Percentiles rank a stretch among this genome's conserved stretches.
phyloP scores from a whole-genome alignment of 352 stramenopile species.

The Halophytophthora batemanensis region DNA sequence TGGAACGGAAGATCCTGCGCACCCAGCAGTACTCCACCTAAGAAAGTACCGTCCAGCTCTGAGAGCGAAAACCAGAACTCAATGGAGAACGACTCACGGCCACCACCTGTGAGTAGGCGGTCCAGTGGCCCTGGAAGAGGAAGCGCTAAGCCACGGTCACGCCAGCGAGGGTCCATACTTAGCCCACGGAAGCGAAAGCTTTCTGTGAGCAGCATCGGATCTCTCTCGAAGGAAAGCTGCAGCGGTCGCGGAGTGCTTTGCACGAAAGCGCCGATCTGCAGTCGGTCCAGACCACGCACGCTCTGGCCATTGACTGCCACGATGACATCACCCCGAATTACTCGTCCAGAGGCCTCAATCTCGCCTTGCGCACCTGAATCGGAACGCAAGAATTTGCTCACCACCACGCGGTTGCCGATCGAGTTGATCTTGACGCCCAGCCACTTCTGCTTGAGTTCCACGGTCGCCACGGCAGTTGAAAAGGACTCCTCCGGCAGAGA shows the following conservation, averaged over 20 bases:
- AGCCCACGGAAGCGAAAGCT: slow-evolving; percentile 61
- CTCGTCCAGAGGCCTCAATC: slow-evolving; percentile 62
- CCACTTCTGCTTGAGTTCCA: slow-evolving; percentile 68
- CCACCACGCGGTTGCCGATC: slow-evolving; percentile 61
- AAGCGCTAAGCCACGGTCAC: slow-evolving; percentile 51
- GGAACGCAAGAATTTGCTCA: slow-evolving; percentile 69
- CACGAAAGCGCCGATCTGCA: slow-evolving; percentile 60
- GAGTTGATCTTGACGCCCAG: slow-evolving; percentile 77
- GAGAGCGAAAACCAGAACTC: slow-evolving; percentile 70
- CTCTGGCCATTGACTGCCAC: slow-evolving; percentile 60
- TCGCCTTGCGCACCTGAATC: slow-evolving; percentile 56
- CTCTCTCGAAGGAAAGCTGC: slow-evolving; percentile 54
- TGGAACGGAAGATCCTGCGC: slow-evolving; percentile 53
- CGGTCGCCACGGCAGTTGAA: slow-evolving; percentile 15
- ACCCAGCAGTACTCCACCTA: slow-evolving; percentile 58
- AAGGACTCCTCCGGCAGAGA: slow-evolving; percentile 9
- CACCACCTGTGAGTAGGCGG: slow-evolving; percentile 22
- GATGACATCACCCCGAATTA: slow-evolving; percentile 61
- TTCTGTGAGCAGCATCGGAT: slow-evolving; percentile 44
- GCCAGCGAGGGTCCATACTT: slow-evolving; percentile 45
- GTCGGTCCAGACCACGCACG: slow-evolving; percentile 54
- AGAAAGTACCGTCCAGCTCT: slow-evolving; percentile 47
- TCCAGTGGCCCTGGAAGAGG: slow-evolving; percentile 43
- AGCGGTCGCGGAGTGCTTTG: slow-evolving; percentile 53
- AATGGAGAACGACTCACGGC: slow-evolving; percentile 42